These are phyloP conservation scores for Thermoascus crustaceus DNA, from an alignment of 2,329 filamentous ascomycete genomes.

Conservation along the genomic window DNA sequence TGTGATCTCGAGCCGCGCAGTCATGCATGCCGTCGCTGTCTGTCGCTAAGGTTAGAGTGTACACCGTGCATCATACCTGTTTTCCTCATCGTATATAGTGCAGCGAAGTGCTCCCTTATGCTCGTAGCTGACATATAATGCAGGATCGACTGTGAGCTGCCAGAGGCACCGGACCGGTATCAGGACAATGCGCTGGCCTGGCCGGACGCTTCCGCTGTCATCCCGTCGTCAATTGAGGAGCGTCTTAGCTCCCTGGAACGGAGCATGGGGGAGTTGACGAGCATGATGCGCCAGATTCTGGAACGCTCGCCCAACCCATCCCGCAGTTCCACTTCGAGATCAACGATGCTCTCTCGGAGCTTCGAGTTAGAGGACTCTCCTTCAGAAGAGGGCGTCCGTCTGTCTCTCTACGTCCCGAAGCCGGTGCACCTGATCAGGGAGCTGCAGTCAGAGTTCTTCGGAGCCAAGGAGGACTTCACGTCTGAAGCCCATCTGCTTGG, in stretches of 20 bases:
- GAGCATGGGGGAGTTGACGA: constrained; percentile 28
- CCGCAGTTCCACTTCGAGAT: constrained; percentile 12
- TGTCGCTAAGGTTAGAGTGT: constrained; percentile 23
- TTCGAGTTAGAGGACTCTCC: constrained; percentile 17
- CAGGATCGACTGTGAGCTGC: constrained; percentile 28
- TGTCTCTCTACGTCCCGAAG: constrained; percentile 18
- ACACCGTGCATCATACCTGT: constrained; percentile 2
- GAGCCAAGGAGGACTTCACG: constrained; percentile 16
- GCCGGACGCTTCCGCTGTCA: constrained; percentile 22
- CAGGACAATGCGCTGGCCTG: constrained; percentile 24
- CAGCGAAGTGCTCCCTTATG: too few species aligned
- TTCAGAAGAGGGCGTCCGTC: constrained; percentile 13
- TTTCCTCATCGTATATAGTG: constrained; percentile 1
- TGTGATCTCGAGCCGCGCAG: constrained; percentile 28
- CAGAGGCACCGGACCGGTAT: constrained; percentile 25
- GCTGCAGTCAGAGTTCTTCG: constrained; percentile 24
- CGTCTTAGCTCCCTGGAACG: constrained; percentile 24
- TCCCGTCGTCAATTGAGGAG: constrained; percentile 26
- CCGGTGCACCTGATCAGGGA: constrained; percentile 25
- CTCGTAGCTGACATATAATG: constrained; percentile 1
- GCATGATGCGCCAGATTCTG: constrained; percentile 25
- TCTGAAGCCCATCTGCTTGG: constrained; percentile 17
- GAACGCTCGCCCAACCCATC: constrained; percentile 16
- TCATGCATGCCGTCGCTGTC: constrained; percentile 28
- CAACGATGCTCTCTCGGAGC: constrained; percentile 9